Evolutionary conservation across 2,329 filamentous ascomycete genomes (phyloP).

Genomic region (Monosporascus sp.): DNA sequence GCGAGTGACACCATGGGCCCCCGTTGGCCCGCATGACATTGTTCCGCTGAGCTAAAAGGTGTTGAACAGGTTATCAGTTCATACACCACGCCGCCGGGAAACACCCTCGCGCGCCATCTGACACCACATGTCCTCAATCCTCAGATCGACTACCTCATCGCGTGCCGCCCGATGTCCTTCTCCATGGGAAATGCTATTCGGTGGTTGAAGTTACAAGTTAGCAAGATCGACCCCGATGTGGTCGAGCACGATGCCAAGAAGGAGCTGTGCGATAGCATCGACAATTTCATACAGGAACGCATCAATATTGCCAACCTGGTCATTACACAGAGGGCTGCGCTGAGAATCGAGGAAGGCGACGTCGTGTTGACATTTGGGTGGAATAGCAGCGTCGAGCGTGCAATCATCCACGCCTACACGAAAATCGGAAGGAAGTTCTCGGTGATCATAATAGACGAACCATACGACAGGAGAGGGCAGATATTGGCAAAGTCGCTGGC

Average conservation of each 20-base stretch:
- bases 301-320: conserved; percentile 82
- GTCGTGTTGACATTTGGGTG: conserved; percentile 84
- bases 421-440: conserved; percentile 67
- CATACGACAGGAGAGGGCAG: conserved; percentile 47
- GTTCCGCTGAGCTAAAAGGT: conserved; percentile 7
- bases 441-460: conserved; percentile 77
- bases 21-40: neutral
- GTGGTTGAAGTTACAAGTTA: conserved; percentile 88
- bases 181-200: conserved; percentile 96
- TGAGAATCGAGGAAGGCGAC: conserved; percentile 73
- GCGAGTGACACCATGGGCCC: conserved; percentile 6
- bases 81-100: conserved; percentile 84
- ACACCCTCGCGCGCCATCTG: conserved; percentile 83
- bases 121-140: conserved; percentile 86
- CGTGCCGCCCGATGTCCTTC: conserved; percentile 92
- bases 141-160: conserved; percentile 91
- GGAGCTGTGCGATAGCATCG: conserved; percentile 72
- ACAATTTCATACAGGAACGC: conserved; percentile 84
- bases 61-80: conserved; percentile 70
- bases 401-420: conserved; percentile 66
- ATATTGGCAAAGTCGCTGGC: conserved; percentile 63
- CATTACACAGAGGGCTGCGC: conserved; percentile 70
- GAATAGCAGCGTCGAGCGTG: conserved; percentile 79
- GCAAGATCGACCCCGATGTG: conserved; percentile 80
- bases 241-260: conserved; percentile 79